These are phyloP conservation scores for Camellia oleifera DNA, from an alignment of 179 eudicot species.

Conservation along the genomic window DNA sequence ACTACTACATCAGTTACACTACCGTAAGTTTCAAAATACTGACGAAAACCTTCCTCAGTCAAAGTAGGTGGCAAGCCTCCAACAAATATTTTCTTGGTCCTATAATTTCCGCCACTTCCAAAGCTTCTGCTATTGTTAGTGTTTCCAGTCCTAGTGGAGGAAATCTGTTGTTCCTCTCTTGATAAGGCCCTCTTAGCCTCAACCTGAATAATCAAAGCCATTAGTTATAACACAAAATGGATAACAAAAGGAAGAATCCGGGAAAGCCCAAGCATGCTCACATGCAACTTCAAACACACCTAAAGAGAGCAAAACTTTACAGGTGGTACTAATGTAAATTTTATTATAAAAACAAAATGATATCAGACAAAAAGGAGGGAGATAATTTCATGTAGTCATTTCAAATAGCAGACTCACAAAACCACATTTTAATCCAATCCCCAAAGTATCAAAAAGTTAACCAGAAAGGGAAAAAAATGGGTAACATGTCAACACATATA, in stretches of 20 bases:
- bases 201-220: conserved; percentile 32
- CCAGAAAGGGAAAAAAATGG: background rate
- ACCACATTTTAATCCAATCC: too few species aligned
- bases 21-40: conserved; percentile 67
- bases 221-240: background rate
- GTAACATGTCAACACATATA: background rate
- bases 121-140: conserved; percentile 33
- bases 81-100: conserved; percentile 79
- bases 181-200: conserved; percentile 74
- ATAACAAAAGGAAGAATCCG: background rate
- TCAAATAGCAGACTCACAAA: too few species aligned
- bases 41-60: conserved; percentile 60
- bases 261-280: background rate
- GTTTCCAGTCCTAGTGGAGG: conserved; percentile 31
- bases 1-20: conserved; percentile 67
- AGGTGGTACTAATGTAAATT: too few species aligned
- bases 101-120: conserved; percentile 34
- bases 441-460: too few species aligned
- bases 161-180: conserved; percentile 56
- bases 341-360: background rate
- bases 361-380: background rate
- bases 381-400: too few species aligned
- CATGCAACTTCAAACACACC: background rate
- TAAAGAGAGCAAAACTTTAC: background rate
- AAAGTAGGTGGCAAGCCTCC: conserved; percentile 72